Base-by-base conservation (phyloP, 169 alveolate genomes). In the Plasmodium adleri region DNA sequence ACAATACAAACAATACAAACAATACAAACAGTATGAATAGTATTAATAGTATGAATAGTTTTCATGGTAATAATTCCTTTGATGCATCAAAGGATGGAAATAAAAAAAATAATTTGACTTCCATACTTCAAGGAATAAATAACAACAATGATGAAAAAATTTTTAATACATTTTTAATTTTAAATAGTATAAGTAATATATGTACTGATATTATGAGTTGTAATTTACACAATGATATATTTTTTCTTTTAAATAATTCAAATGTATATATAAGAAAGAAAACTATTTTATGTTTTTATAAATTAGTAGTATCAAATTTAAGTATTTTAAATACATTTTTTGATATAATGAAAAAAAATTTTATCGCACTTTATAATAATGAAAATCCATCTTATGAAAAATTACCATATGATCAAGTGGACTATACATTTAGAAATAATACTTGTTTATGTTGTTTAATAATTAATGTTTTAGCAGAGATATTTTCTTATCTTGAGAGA, bases 121-220 rank as follows among this genome's bases (percentile, higher is more conserved):
- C 43, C 13, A 15, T 60, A 22, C n/a, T 43, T 10, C 74, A 58
- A 12, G 58, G 58, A 2, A 13, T 24, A 20, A 50, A 59, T 45
- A 43, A 32, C 1, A 7, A 8, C 8, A 78, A 78, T 17, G 75
- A 66, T n/a, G 9, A 28, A 7, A 78, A 63, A 39, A 32, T 78
- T 17, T 64, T 49, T 59, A 78, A 78, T 52, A 66, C 89, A 2
- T 66, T 59, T 39, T 71, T 78, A 45, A 70, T 78, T 49, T 24
- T 78, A 4, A 78, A 78, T 45, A 78, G 71, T 26, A 47, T 78
- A n/a, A 78, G 89, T 15, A 78, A 78, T 32, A 24, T 78, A 24
- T 78, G 89, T 63, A 78, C 89, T 2, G 26, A 54, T 28, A 78
- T 78, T 45, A 78, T 78, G 89, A 78, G 89, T 2, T 50, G 26